Evolutionary conservation across 805 yeast species (phyloP).

Genomic region (Wickerhamiella shivajii): DNA sequence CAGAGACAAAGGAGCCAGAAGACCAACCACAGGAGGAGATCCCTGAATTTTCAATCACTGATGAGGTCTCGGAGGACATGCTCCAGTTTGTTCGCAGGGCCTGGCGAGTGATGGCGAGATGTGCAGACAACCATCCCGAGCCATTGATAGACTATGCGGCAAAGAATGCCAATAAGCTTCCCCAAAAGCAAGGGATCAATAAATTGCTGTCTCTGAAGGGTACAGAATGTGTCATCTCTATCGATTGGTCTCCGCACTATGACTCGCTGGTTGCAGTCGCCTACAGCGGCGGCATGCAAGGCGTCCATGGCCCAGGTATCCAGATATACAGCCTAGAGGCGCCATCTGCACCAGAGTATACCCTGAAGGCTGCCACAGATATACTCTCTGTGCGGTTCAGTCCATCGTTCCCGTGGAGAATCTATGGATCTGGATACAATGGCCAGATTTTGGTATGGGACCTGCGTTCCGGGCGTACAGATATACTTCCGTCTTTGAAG

Average conservation of each 20-base stretch:
- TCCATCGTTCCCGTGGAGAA: conserved; percentile 25
- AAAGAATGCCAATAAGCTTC: not conserved
- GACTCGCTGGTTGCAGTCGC: conserved; percentile 26
- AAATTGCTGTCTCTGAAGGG: not conserved
- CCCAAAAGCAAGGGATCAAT: not conserved
- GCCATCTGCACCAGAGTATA: conserved; percentile 26
- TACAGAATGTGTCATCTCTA: conserved; percentile 17
- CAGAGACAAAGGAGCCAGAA: too few species aligned
- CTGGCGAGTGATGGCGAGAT: conserved; percentile 21
- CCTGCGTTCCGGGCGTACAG: conserved; percentile 16
- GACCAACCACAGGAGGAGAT: too few species aligned
- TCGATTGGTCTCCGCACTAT: conserved; percentile 26
- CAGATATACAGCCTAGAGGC: conserved; percentile 26
- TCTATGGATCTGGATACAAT: conserved; percentile 35
- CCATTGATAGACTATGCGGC: conserved; percentile 21
- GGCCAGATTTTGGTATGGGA: conserved; percentile 44
- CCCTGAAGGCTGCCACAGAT: conserved; percentile 29
- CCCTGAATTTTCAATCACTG: too few species aligned
- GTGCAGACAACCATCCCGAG: conserved; percentile 21
- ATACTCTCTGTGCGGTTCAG: conserved; percentile 31
- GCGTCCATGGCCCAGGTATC: conserved; percentile 11
- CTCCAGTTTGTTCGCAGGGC: conserved; percentile 18
- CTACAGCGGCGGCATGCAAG: conserved; percentile 10
- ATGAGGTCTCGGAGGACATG: too few species aligned
- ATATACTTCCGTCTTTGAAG: conserved; percentile 18